Conservation (phyloP, 23 red algal genomes). For the Gracilariopsis chorda region DNA sequence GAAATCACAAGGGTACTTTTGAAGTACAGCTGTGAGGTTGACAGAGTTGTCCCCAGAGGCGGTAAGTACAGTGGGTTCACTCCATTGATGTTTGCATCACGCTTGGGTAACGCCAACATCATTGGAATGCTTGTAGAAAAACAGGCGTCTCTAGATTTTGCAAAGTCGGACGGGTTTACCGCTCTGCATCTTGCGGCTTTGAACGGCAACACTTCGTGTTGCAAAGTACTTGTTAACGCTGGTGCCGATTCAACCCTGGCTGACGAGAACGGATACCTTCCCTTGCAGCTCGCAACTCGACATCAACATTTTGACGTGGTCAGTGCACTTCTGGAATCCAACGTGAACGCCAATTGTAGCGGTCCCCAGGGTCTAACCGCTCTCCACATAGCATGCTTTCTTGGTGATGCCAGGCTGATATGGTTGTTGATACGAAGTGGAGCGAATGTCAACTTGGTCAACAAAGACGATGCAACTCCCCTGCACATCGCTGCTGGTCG, state of each 20-base stretch:
- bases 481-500: constrained; percentile 50
- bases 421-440: constrained; percentile 35
- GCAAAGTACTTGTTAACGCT: constrained; percentile 5
- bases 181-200: constrained; percentile 32
- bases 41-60: neutral
- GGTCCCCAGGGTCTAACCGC: constrained; percentile 21
- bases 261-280: constrained; percentile 43
- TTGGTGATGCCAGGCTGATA: constrained; percentile 43
- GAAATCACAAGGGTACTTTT: constrained; percentile 19
- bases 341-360: constrained; percentile 30
- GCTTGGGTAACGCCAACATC: constrained; percentile 11
- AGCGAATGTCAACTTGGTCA: constrained; percentile 12
- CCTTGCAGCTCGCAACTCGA: constrained; percentile 32
- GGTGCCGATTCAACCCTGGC: neutral
- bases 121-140: neutral
- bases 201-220: constrained; percentile 33
- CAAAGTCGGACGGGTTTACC: constrained; percentile 31
- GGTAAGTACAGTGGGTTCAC: constrained; percentile 43
- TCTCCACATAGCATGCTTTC: constrained; percentile 41
- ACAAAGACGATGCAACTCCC: constrained; percentile 39
- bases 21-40: constrained; percentile 3
- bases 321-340: constrained; percentile 5
- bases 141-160: neutral
- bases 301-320: constrained; percentile 49
- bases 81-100: constrained; percentile 39